Conservation (phyloP, 352 stramenopile genomes). For the Phytophthora crassamura region DNA sequence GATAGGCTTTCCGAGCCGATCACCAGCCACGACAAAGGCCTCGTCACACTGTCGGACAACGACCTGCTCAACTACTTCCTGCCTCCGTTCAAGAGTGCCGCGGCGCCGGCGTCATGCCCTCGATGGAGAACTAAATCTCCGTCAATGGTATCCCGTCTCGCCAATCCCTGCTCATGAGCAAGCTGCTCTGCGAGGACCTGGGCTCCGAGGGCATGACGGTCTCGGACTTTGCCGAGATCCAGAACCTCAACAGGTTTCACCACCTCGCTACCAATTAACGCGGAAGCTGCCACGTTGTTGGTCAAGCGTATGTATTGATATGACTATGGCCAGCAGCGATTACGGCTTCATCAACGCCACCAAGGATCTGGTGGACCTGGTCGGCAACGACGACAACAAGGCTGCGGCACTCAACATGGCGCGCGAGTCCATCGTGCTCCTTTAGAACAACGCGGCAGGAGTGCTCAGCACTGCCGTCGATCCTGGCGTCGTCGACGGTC, state of each 20-base stretch:
- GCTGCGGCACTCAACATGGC: constrained; percentile 58
- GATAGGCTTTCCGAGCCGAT: constrained; percentile 75
- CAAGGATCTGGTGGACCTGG: constrained; percentile 51
- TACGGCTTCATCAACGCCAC: constrained; percentile 59
- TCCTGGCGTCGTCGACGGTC: constrained; percentile 39
- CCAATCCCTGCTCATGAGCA: constrained; percentile 75
- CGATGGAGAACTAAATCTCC: no score
- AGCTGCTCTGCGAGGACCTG: constrained; percentile 81
- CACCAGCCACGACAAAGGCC: constrained; percentile 80
- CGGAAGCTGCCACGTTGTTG: constrained; percentile 61
- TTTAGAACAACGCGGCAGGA: constrained; percentile 83
- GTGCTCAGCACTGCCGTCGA: constrained; percentile 51
- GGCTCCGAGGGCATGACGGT: constrained; percentile 87
- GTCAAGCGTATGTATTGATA: no score
- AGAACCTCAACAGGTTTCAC: no score
- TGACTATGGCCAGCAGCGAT: no score
- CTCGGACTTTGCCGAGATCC: constrained; percentile 90
- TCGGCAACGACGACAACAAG: constrained; percentile 58
- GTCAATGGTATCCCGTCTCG: constrained; percentile 91
- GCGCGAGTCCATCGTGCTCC: constrained; percentile 79
- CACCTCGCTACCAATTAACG: no score
- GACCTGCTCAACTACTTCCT: constrained; percentile 86
- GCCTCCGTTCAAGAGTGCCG: constrained; percentile 76
- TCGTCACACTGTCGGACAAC: constrained; percentile 66
- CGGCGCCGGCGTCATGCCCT: constrained; percentile 81